phyloP scores from a whole-genome alignment of 2,329 filamentous ascomycete genomes.

The Penicillium sp. region DNA sequence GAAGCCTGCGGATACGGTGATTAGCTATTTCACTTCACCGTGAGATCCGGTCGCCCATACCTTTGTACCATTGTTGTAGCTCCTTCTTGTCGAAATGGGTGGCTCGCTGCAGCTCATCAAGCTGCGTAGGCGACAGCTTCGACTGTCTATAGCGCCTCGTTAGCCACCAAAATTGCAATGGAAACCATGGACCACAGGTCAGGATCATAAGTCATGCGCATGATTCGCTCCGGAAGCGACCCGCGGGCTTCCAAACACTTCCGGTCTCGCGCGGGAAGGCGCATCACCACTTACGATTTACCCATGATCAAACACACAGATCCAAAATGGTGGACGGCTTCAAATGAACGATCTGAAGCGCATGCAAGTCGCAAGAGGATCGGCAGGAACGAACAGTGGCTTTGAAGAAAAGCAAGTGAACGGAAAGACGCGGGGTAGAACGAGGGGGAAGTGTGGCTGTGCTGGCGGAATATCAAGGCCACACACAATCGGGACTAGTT shows the following conservation, averaged over 20 bases:
- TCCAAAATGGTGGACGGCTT: not conserved
- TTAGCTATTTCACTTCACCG: slow-evolving; percentile 12
- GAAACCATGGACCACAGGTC: not conserved
- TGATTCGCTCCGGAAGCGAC: not conserved
- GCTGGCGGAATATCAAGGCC: not conserved
- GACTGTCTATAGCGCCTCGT: slow-evolving; percentile 69
- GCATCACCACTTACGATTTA: slow-evolving; percentile 35
- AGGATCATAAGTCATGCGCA: not conserved
- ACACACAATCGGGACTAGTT: not conserved
- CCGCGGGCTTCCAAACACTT: slow-evolving; percentile 1
- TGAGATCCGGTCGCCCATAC: slow-evolving; percentile 49
- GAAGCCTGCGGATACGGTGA: slow-evolving; percentile 65
- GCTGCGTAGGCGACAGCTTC: slow-evolving; percentile 95
- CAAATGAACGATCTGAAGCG: slow-evolving; percentile 1
- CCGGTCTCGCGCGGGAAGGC: not conserved
- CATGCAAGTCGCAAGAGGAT: slow-evolving; percentile 9
- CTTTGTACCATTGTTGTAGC: slow-evolving; percentile 99
- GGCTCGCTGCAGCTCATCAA: slow-evolving; percentile 90
- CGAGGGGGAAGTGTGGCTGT: slow-evolving; percentile 22
- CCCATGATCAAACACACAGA: slow-evolving; percentile 31
- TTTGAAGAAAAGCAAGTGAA: slow-evolving; percentile 7
- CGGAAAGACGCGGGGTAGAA: slow-evolving; percentile 23
- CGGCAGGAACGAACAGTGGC: slow-evolving; percentile 2
- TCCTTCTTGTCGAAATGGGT: slow-evolving; percentile 99
- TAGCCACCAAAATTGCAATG: not conserved